Evolutionary conservation across 108 stramenopile genomes (phyloP).

Genomic region (Nitzschia sp.): DNA sequence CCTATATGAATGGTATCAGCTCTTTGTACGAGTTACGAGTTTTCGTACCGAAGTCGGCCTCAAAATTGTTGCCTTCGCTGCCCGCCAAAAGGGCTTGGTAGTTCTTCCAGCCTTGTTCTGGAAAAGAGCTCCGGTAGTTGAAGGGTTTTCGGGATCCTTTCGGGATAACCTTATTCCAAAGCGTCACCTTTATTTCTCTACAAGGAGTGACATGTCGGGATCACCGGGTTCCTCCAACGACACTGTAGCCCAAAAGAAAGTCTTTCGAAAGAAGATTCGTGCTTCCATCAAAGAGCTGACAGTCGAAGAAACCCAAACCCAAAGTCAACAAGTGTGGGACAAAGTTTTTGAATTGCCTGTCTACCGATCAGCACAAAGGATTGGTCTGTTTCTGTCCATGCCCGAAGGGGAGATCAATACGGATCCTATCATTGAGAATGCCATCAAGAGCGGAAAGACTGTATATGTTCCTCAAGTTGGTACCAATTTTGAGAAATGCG

Average conservation of each 20-base stretch:
- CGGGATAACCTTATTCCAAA: background rate
- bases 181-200: background rate
- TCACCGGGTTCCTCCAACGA: background rate
- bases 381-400: slow-evolving; percentile 90
- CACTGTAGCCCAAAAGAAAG: slow-evolving; percentile 32
- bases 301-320: slow-evolving; percentile 33
- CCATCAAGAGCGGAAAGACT: slow-evolving; percentile 54
- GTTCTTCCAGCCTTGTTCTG: background rate
- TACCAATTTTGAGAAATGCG: slow-evolving; percentile 79
- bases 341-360: slow-evolving; percentile 54
- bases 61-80: no score
- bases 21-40: no score
- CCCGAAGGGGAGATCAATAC: slow-evolving; percentile 83
- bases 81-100: background rate
- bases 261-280: slow-evolving; percentile 63
- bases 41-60: no score
- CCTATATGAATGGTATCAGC: no score
- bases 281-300: slow-evolving; percentile 35
- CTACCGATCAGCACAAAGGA: slow-evolving; percentile 65
- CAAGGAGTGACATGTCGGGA: background rate
- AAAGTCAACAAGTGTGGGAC: slow-evolving; percentile 66
- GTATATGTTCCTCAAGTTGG: slow-evolving; percentile 88
- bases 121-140: no score
- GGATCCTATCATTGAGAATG: slow-evolving; percentile 41
- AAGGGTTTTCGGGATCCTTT: background rate